Conservation (phyloP, 192 early-diverging fungal genomes). For the Nowakowskiella sp. region DNA sequence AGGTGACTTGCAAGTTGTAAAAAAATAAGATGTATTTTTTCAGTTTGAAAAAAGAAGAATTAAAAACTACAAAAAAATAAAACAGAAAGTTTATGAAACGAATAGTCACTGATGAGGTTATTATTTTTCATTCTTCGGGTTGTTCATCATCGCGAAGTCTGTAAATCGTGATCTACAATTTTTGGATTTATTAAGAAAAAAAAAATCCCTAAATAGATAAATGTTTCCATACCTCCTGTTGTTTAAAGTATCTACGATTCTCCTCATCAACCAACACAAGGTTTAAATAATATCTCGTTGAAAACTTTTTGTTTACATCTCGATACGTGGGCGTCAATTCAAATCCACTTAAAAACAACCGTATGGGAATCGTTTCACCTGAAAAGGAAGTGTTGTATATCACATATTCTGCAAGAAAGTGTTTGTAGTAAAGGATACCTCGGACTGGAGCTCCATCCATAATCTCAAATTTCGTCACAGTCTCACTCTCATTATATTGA, state of each 20-base stretch:
- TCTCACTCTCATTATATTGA: conserved; percentile 98
- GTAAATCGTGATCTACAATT: conserved; percentile 60
- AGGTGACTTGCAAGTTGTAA: no score
- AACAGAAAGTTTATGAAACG: no score
- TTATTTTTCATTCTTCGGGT: no score
- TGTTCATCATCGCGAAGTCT: conserved; percentile 36
- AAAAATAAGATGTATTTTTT: no score
- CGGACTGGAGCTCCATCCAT: conserved; percentile 99
- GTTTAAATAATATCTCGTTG: conserved; percentile 96
- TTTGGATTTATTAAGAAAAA: neutral
- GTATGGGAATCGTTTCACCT: conserved; percentile 96
- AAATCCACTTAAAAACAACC: conserved; percentile 92
- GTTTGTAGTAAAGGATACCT: conserved; percentile 32
- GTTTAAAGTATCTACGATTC: conserved; percentile 97
- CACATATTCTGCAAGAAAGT: neutral
- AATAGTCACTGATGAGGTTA: no score
- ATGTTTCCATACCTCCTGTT: conserved; percentile 76
- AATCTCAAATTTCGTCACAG: conserved; percentile 98
- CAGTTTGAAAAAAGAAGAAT: no score
- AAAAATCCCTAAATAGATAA: neutral
- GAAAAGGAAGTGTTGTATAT: neutral
- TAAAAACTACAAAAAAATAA: no score
- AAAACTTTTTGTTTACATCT: conserved; percentile 99
- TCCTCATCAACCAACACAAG: conserved; percentile 98
- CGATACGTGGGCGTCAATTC: conserved; percentile 98